Evolutionary conservation across 768 basidiomycete genomes (phyloP), one percentile per base, ranked within the genome.

Genomic region (Coprinopsis marcescibilis): DNA sequence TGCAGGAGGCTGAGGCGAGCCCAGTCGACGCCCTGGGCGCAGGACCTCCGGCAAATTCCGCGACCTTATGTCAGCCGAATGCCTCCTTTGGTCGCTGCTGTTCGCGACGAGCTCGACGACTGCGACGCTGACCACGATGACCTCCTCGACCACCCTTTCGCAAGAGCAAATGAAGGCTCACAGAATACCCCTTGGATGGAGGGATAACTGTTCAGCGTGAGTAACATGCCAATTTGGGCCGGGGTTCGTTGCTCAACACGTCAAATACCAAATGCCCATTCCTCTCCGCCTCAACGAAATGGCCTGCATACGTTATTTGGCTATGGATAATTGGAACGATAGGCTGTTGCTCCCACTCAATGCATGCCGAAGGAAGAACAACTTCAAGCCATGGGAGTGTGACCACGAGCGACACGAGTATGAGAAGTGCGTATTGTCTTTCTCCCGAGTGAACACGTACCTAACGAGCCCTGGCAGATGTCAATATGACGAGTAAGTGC

Each of bases 371-470:
- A 82, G 78, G 64, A 72, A 88, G 59, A 79, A 78, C 41, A 68
- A 67, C 43, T 96, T 91, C 63, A 64, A 88, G 57, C 84, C 89
- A n/a, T 96, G 92, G 92, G 83, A 93, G 54, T 95, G 92, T 63
- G 87, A 91, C 62, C 81, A 92, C 54, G 86, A 95, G 69, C 73
- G 84, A 51, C 85, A 90, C 61, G 71, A 72, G 26, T 89, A 95
- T 60, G 90, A 95, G 71, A 82, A 88, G 89, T 87, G 60, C 57
- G 82, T 32, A 13, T 21, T 29, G 17, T 26, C 23, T 12, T 26
- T 11, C 19, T 35, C 19, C 7, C 33, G 26, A 17, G 32, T 14
- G 10, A 6, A 6, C 35, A 11, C 41, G 30, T 24, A 29, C 46
- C 48, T 14, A 36, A 45, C 12, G 24, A 38, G 20, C 21, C 26